Evolutionary conservation across 2,329 filamentous ascomycete species (phyloP).

Genomic region (Pleoardoris graminearum): DNA sequence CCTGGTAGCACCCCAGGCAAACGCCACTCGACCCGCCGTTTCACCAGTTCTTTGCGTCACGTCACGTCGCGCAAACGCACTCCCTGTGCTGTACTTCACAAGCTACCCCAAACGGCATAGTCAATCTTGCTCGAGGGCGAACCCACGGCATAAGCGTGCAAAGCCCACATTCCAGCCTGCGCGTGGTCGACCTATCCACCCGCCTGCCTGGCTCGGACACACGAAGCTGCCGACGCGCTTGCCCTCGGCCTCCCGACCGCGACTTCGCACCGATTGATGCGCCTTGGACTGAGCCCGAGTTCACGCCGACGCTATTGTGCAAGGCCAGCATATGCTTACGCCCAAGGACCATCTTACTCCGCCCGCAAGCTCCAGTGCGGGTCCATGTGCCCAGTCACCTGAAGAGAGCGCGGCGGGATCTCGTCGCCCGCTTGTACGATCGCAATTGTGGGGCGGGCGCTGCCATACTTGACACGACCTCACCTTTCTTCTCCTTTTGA

Average conservation of each 20-base stretch:
- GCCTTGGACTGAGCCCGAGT: not conserved
- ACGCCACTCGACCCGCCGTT: not conserved
- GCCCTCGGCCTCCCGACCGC: not conserved
- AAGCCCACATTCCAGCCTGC: not conserved
- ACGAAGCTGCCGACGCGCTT: not conserved
- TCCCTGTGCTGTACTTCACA: not conserved
- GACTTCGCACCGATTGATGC: too few relatives aligned
- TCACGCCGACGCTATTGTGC: not conserved
- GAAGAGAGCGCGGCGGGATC: not conserved
- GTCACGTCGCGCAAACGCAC: slow-evolving; percentile 1
- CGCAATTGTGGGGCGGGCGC: not conserved
- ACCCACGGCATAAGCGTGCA: not conserved
- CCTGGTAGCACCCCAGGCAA: not conserved
- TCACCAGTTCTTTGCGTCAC: not conserved
- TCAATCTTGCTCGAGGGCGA: not conserved
- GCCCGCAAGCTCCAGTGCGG: not conserved
- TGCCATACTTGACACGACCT: not conserved
- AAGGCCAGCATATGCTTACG: not conserved
- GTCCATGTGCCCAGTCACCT: not conserved
- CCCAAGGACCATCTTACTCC: not conserved
- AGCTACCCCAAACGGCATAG: not conserved
- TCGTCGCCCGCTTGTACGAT: not conserved
- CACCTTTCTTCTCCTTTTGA: not conserved
- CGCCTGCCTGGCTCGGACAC: not conserved
- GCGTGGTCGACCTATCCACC: not conserved